Evolutionary conservation across 306 rosid species (phyloP).

Genomic region (Citrullus amarus): DNA sequence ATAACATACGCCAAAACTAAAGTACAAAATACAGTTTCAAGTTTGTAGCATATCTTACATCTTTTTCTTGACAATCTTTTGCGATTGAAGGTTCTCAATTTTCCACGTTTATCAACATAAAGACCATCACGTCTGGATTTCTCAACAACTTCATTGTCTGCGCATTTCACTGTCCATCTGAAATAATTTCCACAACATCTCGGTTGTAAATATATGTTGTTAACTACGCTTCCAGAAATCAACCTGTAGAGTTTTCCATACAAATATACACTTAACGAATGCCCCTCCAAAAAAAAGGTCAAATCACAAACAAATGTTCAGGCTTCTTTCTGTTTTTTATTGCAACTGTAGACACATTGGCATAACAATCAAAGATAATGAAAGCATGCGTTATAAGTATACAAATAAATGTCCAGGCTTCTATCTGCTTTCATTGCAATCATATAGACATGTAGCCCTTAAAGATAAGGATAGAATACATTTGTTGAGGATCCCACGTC

Average conservation of each 20-base stretch:
- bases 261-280: not conserved
- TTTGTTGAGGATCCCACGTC: not conserved
- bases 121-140: conserved; percentile 59
- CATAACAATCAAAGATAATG: not conserved
- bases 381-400: not conserved
- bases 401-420: not conserved
- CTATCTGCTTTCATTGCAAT: not conserved
- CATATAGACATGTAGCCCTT: not conserved
- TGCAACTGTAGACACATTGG: not conserved
- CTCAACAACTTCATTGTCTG: conserved; percentile 33
- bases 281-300: not conserved
- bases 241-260: conserved; percentile 22
- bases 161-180: conserved; percentile 33
- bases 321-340: not conserved
- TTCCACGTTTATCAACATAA: conserved; percentile 68
- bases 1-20: not conserved
- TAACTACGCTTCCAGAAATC: conserved; percentile 13
- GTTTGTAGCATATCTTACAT: conserved; percentile 28
- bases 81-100: conserved; percentile 61
- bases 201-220: conserved; percentile 11
- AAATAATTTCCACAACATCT: conserved; percentile 15
- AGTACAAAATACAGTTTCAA: not conserved
- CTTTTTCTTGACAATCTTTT: conserved; percentile 75
- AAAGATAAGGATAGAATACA: not conserved
- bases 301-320: not conserved